A percentile compares a stretch with the other conserved stretches of the same genome.
Conservation (phyloP, 1,284 basidiomycete genomes). For the Trichosporon faecale region DNA sequence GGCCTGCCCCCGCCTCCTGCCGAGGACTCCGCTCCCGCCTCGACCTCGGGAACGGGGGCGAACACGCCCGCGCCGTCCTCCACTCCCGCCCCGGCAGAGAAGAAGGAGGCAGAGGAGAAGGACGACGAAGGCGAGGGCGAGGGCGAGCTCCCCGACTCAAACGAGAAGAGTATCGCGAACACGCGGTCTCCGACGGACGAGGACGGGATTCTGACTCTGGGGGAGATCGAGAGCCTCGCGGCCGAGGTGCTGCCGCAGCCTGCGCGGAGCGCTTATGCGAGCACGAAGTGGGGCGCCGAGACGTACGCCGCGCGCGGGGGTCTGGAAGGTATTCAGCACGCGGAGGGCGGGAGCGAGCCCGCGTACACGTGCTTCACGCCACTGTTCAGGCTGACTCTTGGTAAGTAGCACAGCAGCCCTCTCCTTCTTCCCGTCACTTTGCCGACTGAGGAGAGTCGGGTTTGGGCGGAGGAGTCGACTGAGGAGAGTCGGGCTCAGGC, state of each 20-base stretch:
- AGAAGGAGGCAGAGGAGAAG: conserved; percentile 41
- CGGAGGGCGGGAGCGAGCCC: conserved; percentile 62
- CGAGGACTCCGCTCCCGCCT: conserved; percentile 10
- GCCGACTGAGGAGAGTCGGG: no score
- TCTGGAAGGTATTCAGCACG: conserved; percentile 53
- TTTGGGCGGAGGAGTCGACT: no score
- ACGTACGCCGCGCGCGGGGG: conserved; percentile 57
- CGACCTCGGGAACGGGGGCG: conserved; percentile 17
- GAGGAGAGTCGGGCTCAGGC: no score
- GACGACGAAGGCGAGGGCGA: conserved; percentile 56
- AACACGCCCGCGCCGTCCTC: conserved; percentile 11
- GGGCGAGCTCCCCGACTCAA: conserved; percentile 65
- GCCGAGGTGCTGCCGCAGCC: conserved; percentile 35
- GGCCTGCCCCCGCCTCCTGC: conserved; percentile 31
- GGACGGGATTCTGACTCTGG: conserved; percentile 70
- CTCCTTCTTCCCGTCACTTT: no score
- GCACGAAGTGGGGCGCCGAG: conserved; percentile 50
- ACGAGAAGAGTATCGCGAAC: conserved; percentile 62
- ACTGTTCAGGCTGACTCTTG: conserved; percentile 71
- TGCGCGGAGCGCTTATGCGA: conserved; percentile 55
- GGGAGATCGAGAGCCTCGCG: conserved; percentile 63
- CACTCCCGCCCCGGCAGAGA: not conserved
- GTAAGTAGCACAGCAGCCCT: conserved; percentile 58
- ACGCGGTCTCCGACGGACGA: conserved; percentile 61
- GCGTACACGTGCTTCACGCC: conserved; percentile 51